Evolutionary conservation across 306 rosid genomes (phyloP).

Genomic region (Sicyos baderoa): DNA sequence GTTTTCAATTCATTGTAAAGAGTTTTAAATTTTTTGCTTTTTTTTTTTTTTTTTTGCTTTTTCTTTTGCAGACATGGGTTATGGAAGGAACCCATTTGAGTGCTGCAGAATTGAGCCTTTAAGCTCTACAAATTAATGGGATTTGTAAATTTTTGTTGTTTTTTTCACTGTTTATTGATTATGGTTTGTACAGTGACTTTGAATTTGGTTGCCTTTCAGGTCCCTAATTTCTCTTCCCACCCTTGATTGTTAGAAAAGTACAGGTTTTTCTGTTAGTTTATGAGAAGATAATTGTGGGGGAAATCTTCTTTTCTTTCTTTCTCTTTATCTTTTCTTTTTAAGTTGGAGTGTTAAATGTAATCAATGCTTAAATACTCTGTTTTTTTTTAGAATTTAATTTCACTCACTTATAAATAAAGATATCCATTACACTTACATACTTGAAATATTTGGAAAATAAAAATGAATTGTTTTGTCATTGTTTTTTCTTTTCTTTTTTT

Average conservation of each 20-base stretch:
- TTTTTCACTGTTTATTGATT: background rate
- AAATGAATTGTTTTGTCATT: no score
- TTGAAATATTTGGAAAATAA: no score
- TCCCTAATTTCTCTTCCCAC: background rate
- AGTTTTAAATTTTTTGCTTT: no score
- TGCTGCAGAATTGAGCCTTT: slow-evolving; percentile 6
- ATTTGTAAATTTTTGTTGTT: background rate
- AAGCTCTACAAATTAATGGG: background rate
- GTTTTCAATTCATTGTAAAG: no score
- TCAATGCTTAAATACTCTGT: background rate
- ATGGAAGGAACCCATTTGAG: slow-evolving; percentile 17
- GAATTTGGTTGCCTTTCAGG: background rate
- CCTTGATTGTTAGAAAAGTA: background rate
- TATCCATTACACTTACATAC: no score
- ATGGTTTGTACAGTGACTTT: slow-evolving; percentile 1
- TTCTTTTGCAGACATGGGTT: slow-evolving; percentile 12
- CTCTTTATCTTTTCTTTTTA: background rate
- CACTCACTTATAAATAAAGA: no score
- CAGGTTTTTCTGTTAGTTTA: background rate
- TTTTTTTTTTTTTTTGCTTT: no score
- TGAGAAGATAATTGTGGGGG: background rate
- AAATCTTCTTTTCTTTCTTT: background rate
- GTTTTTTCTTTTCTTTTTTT: no score
- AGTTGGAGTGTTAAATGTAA: background rate
- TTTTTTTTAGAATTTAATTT: no score